Base-by-base conservation (phyloP, 805 yeast genomes). In the Pichia scutulata region DNA sequence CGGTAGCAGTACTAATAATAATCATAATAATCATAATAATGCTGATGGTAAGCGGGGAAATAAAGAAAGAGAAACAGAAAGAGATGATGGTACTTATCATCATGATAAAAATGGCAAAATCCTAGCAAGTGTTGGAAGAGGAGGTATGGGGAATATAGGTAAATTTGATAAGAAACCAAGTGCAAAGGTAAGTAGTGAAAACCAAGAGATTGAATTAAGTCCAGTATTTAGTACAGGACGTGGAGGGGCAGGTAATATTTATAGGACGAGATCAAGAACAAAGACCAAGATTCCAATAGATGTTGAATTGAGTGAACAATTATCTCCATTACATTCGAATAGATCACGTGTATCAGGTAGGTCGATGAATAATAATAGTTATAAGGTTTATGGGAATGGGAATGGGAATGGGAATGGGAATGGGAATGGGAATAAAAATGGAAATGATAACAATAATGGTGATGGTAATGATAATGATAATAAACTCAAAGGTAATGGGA, bases 221-320 rank as follows among this genome's bases (percentile, higher is more conserved):
- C 69, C 64, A 44, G 72, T 69, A 49, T 70, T 73, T 50, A 68
- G 80, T 14, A 77, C 82, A 2, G 82, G 84, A 23, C 64, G 82
- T 56, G 82, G 84, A 7, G 82, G 84, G 0, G 76, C 71, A 50
- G 82, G 82, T 4, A 78, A 78, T 56, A 73, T 75, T 66, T 43
- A 47, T 18, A 30, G 33, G 26, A 50, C 44, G 2, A 49, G 42
- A 19, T 39, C 47, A 6, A 28, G 24, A 6, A 39, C 46, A 4
- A 50, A 45, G 30, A 48, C 67, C 36, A 70, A 70, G 53, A 70
- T 70, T 50, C 60, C 57, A 16, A 56, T 53, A 44, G 68, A 70
- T 39, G 69, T 73, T 24, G 70, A 77, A 43, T 69, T 71, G 54
- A 70, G 71, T 41, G 78, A 70, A 53, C 78, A 72, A 54, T 74